Evolutionary conservation across 129 eudicot species (phyloP), one percentile per base, ranked within the genome.

Genomic region (Artemisia argyi): DNA sequence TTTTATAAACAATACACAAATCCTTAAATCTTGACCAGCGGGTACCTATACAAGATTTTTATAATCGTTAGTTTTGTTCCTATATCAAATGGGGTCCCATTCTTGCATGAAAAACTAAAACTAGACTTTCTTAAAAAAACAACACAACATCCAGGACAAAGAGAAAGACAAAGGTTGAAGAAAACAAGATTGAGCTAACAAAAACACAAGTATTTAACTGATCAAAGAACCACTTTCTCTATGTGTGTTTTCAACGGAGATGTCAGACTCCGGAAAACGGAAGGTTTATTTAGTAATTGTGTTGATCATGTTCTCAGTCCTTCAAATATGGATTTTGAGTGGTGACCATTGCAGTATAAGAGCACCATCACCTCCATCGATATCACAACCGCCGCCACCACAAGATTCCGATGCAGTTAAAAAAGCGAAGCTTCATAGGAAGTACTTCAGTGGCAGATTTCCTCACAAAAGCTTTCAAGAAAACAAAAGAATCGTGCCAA

Each of bases 401-500:
- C 56, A 39, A 52, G 73, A 71, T 54, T 71, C 77, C 4, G 72
- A 63, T 55, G 72, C 52, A n/a, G 53, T 26, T 54, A 78, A 55
- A 54, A 65, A 78, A 76, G 69, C 82, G 13, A 67, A 88, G 10
- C 68, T 77, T 42, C 80, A 84, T 63, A 77, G 79, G 11, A 80
- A 85, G 79, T 86, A 82, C 79, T 88, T 86, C 73, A 74, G 67
- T 5, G 81, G 73, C 66, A 79, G 80, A 73, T 64, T 39, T 76
- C 81, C 78, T 69, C 74, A 73, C 53, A 78, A 62, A 57, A 77
- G 83, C 39, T 74, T 81, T 65, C 73, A 71, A 80, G 91, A 88
- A 53, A 72, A 64, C 55, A 92, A 92, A 66, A 81, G 98, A 83
- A 87, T 77, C 22, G 80, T 92, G 8, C 95, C 96, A 70, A 92